phyloP scores from a whole-genome alignment of 306 rosid genomes.

The Herpetospermum pedunculosum region DNA sequence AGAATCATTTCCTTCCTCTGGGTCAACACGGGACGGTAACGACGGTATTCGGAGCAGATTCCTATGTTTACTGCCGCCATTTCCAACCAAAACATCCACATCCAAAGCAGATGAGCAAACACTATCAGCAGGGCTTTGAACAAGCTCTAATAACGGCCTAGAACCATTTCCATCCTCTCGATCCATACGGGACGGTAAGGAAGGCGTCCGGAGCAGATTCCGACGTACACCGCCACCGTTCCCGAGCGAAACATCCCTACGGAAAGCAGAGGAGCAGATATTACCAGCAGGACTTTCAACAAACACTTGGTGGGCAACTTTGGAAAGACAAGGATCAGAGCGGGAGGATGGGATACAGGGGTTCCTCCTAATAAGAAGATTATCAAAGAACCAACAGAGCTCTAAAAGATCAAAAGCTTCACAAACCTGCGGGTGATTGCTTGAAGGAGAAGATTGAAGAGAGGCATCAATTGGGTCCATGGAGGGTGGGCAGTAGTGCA shows the following conservation, averaged over 20 bases:
- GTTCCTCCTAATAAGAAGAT: conserved; percentile 29
- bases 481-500: not conserved
- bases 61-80: conserved; percentile 3
- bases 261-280: not conserved
- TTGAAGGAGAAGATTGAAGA: conserved; percentile 29
- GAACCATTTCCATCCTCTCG: conserved; percentile 20
- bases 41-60: conserved; percentile 41
- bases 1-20: conserved; percentile 9
- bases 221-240: conserved; percentile 5
- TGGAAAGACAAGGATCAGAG: conserved; percentile 51
- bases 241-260: not conserved
- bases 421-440: conserved; percentile 19
- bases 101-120: not conserved
- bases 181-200: conserved; percentile 36
- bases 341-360: conserved; percentile 42
- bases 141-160: conserved; percentile 21
- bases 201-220: conserved; percentile 35
- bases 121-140: conserved; percentile 10
- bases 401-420: conserved; percentile 67
- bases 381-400: conserved; percentile 69
- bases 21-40: conserved; percentile 30
- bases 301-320: conserved; percentile 14
- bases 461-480: conserved; percentile 12
- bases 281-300: conserved; percentile 13
- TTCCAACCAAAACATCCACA: not conserved